phyloP scores from a whole-genome alignment of 495 filamentous ascomycete species.

The Ramalina intermedia region DNA sequence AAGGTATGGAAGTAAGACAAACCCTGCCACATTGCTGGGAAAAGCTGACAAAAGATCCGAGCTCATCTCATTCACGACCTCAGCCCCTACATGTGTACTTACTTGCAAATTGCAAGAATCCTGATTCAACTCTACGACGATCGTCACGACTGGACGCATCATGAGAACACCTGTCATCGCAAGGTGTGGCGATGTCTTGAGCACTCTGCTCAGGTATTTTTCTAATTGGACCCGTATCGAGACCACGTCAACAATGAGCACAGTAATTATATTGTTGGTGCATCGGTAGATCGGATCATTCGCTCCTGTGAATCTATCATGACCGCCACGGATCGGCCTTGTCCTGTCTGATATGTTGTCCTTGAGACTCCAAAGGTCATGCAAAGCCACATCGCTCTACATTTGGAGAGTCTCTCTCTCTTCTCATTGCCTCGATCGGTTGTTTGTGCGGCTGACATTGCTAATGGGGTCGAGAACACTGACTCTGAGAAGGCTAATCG shows the following conservation, averaged over 20 bases:
- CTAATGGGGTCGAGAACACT: neutral
- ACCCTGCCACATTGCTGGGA: neutral
- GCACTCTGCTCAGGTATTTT: neutral
- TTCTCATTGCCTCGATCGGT: neutral
- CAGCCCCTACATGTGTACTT: constrained; percentile 20
- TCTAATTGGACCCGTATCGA: neutral
- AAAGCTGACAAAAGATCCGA: constrained; percentile 2
- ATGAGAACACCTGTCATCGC: constrained; percentile 13
- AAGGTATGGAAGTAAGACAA: constrained; percentile 6
- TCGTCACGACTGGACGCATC: constrained; percentile 19
- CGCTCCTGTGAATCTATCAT: neutral
- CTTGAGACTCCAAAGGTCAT: neutral
- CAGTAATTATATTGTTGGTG: neutral
- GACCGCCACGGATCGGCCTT: constrained; percentile 1
- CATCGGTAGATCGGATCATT: neutral
- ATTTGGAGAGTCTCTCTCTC: neutral
- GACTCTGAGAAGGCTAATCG: neutral
- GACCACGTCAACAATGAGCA: constrained; percentile 1
- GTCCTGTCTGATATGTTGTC: neutral
- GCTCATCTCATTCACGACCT: constrained; percentile 20
- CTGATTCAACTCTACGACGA: constrained; percentile 15
- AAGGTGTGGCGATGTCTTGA: constrained; percentile 7
- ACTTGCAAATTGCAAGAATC: constrained; percentile 13
- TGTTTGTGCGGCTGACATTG: neutral
- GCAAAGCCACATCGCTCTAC: constrained; percentile 4